phyloP scores from a whole-genome alignment of 768 basidiomycete species.

The Termitomyces sp. region DNA sequence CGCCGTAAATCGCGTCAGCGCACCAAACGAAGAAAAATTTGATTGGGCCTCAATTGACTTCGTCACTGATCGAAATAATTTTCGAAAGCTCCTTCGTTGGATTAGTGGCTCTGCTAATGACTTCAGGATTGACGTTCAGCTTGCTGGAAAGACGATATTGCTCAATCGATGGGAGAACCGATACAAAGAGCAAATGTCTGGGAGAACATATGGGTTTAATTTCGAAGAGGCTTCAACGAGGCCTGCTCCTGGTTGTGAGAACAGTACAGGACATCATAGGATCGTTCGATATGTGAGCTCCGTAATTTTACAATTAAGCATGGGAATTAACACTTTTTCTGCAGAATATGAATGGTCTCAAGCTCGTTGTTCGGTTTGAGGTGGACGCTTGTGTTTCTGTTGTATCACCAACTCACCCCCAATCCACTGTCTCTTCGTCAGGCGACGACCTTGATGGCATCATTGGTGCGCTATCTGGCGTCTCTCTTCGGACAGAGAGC shows the following conservation, averaged over 20 bases:
- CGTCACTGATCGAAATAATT: constrained; percentile 63
- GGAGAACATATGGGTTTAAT: constrained; percentile 51
- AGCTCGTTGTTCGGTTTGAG: constrained; percentile 56
- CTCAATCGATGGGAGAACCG: constrained; percentile 56
- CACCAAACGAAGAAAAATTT: constrained; percentile 31
- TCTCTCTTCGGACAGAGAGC: constrained; percentile 25
- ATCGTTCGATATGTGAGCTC: constrained; percentile 58
- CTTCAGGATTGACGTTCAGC: constrained; percentile 71
- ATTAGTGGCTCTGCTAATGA: constrained; percentile 36
- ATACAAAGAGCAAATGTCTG: constrained; percentile 31
- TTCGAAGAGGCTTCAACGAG: constrained; percentile 58
- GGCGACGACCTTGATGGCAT: constrained; percentile 33
- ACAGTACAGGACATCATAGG: constrained; percentile 56
- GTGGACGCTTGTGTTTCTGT: constrained; percentile 44
- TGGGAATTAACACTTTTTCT: background rate
- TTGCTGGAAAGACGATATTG: constrained; percentile 58
- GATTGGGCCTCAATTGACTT: constrained; percentile 43
- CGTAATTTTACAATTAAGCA: background rate
- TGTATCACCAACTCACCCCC: constrained; percentile 14
- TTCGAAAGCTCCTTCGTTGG: constrained; percentile 65
- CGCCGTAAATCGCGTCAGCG: constrained; percentile 45
- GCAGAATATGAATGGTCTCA: constrained; percentile 57
- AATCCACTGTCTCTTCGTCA: background rate
- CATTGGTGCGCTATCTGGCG: constrained; percentile 27
- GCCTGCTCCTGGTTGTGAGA: constrained; percentile 45